These are phyloP conservation scores for Suillus bovinus DNA, from an alignment of 768 basidiomycete genomes.

Conservation along the genomic window DNA sequence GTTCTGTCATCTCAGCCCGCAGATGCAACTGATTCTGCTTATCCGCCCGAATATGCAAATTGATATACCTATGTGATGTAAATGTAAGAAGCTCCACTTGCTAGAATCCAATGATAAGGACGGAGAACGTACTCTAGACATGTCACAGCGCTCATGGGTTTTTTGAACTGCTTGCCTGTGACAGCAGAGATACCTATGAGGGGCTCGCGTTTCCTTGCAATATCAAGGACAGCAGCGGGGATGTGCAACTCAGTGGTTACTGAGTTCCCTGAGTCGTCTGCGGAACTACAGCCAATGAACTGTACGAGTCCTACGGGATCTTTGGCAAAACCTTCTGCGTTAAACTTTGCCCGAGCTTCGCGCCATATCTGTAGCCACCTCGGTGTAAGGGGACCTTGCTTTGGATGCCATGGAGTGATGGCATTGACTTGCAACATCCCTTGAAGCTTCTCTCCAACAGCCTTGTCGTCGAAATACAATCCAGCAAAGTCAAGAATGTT, in stretches of 20 bases:
- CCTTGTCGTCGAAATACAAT: slow-evolving; percentile 12
- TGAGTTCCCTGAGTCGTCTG: slow-evolving; percentile 13
- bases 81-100: neutral
- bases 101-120: neutral
- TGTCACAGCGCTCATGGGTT: slow-evolving; percentile 15
- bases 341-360: neutral
- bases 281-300: slow-evolving; percentile 19
- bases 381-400: slow-evolving; percentile 11
- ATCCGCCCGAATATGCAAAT: slow-evolving; percentile 16
- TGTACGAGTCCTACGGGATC: slow-evolving; percentile 17
- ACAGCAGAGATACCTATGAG: slow-evolving; percentile 12
- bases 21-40: slow-evolving; percentile 19
- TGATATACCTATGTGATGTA: slow-evolving; percentile 8
- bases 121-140: slow-evolving; percentile 12
- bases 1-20: slow-evolving; percentile 17
- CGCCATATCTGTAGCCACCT: slow-evolving; percentile 13
- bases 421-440: slow-evolving; percentile 19
- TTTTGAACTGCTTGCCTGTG: slow-evolving; percentile 3
- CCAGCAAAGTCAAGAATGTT: slow-evolving; percentile 6
- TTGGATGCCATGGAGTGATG: neutral
- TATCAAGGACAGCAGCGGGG: neutral
- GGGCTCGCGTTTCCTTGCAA: slow-evolving; percentile 14
- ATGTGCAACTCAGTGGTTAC: slow-evolving; percentile 11
- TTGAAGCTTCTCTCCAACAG: slow-evolving; percentile 9
- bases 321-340: neutral